phyloP scores from a whole-genome alignment of 768 basidiomycete species.

The Tricholoma bakamatsutake region DNA sequence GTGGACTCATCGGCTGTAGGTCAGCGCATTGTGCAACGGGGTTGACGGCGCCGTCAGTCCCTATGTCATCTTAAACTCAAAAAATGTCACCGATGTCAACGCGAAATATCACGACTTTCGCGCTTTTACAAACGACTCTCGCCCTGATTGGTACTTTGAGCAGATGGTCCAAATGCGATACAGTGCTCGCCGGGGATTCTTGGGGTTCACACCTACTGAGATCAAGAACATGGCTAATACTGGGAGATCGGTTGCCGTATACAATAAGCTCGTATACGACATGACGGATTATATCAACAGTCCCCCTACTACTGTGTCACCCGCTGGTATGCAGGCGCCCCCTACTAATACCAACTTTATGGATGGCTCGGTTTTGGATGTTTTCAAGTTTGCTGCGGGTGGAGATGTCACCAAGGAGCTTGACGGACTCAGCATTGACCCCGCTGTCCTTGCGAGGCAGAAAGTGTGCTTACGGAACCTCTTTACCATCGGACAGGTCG shows the following conservation, averaged over 20 bases:
- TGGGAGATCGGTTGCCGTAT: slow-evolving; percentile 73
- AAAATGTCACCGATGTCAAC: slow-evolving; percentile 72
- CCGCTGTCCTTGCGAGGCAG: slow-evolving; percentile 59
- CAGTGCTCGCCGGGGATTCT: slow-evolving; percentile 80
- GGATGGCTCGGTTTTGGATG: slow-evolving; percentile 54
- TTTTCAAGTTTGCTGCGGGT: slow-evolving; percentile 77
- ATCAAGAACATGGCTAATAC: slow-evolving; percentile 63
- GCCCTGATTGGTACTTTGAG: slow-evolving; percentile 99
- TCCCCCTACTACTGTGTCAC: slow-evolving; percentile 50
- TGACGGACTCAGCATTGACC: slow-evolving; percentile 55
- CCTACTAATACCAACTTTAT: slow-evolving; percentile 59
- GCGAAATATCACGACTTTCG: slow-evolving; percentile 96
- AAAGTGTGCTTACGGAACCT: slow-evolving; percentile 89
- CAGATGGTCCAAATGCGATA: slow-evolving; percentile 91
- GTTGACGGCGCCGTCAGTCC: slow-evolving; percentile 75
- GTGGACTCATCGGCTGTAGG: slow-evolving; percentile 36
- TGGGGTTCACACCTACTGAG: slow-evolving; percentile 76
- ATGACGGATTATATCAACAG: slow-evolving; percentile 72
- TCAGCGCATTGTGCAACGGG: slow-evolving; percentile 90
- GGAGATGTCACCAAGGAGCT: slow-evolving; percentile 76
- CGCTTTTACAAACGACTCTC: slow-evolving; percentile 76
- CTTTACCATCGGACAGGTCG: slow-evolving; percentile 87
- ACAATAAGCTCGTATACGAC: slow-evolving; percentile 83
- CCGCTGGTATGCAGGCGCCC: slow-evolving; percentile 40
- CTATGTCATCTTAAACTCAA: slow-evolving; percentile 71